These are phyloP conservation scores for Cercophora newfieldiana DNA, from an alignment of 495 filamentous ascomycete genomes.

Conservation along the genomic window DNA sequence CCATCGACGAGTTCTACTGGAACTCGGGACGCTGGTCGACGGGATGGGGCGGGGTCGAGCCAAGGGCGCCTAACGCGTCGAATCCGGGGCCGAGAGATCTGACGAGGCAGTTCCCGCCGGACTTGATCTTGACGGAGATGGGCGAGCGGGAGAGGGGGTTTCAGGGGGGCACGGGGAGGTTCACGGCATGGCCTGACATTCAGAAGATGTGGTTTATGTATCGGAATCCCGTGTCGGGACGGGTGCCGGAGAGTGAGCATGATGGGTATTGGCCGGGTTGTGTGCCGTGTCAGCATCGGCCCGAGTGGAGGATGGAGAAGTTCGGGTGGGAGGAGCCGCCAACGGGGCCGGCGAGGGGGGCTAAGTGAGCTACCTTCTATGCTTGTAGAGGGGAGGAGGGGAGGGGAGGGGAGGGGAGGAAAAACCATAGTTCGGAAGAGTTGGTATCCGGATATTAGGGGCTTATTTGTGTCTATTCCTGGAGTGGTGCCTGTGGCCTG, in stretches of 20 bases:
- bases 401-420: too few relatives aligned
- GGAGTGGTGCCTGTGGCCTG: too few relatives aligned
- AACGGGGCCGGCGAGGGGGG: not conserved
- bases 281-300: constrained; percentile 16
- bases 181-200: constrained; percentile 12
- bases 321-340: constrained; percentile 19
- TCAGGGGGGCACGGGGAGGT: not conserved
- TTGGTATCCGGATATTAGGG: too few relatives aligned
- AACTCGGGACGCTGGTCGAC: not conserved
- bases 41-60: constrained; percentile 18
- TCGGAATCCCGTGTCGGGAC: constrained; percentile 16
- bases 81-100: not conserved
- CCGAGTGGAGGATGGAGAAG: constrained; percentile 12
- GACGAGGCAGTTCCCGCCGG: constrained; percentile 4
- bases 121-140: constrained; percentile 14
- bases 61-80: not conserved
- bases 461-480: too few relatives aligned
- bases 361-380: not conserved
- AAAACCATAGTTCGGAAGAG: too few relatives aligned
- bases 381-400: too few relatives aligned
- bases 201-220: constrained; percentile 19
- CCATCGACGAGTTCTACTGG: constrained; percentile 30
- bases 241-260: constrained; percentile 1
- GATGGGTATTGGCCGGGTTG: constrained; percentile 19
- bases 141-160: constrained; percentile 12